Percentiles rank a stretch among this genome's conserved stretches.
These are phyloP conservation scores for Syzygium grande DNA, from an alignment of 345 rosid genomes.

Conservation along the genomic window DNA sequence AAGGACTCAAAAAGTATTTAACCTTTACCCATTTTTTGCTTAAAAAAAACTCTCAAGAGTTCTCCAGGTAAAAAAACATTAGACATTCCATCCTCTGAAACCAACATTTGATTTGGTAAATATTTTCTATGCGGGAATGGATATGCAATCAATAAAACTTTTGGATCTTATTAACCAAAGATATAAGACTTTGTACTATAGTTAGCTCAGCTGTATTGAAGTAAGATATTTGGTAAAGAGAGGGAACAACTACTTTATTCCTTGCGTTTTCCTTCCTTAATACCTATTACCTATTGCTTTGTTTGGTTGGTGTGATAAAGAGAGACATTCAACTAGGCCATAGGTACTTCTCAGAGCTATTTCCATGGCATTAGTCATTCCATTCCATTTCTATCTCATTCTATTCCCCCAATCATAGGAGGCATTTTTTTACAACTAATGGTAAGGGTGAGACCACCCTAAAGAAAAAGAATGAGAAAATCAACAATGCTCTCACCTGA, in stretches of 20 bases:
- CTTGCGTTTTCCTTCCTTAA: not conserved
- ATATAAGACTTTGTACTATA: too few relatives aligned
- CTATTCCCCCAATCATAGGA: not conserved
- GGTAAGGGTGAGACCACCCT: not conserved
- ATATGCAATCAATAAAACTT: too few relatives aligned
- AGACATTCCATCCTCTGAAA: too few relatives aligned
- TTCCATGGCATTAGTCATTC: not conserved
- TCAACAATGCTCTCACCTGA: slow-evolving; percentile 40
- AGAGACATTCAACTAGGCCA: not conserved
- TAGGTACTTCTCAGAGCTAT: not conserved
- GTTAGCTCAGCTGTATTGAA: not conserved
- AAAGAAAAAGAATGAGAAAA: not conserved
- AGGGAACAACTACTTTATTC: not conserved
- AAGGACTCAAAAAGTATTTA: not conserved
- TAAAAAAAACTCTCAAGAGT: not conserved
- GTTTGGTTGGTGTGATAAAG: not conserved
- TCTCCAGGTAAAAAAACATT: not conserved
- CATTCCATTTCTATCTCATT: not conserved
- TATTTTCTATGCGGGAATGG: too few relatives aligned
- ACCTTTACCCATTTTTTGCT: not conserved
- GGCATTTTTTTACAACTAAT: not conserved
- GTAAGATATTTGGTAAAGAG: not conserved
- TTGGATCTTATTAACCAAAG: too few relatives aligned
- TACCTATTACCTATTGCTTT: not conserved
- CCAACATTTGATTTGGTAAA: too few relatives aligned